Conservation (phyloP, 257 asterid species). For the Jasminum sambac region DNA sequence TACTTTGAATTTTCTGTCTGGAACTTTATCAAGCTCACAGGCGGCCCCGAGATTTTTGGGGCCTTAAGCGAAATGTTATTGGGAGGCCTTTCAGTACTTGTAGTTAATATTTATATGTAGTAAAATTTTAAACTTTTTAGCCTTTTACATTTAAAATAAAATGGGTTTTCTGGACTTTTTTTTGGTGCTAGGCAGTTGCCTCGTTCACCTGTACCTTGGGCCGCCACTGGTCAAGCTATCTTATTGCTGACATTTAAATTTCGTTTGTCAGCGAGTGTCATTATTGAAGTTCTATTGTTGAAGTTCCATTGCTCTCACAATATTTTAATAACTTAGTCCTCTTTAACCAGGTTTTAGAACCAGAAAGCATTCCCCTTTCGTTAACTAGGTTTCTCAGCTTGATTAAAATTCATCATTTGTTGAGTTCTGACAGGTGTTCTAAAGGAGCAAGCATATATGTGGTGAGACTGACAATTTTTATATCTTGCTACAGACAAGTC, state of each 20-base stretch:
- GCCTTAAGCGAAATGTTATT: too few species aligned
- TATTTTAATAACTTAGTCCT: not conserved
- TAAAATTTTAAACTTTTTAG: too few species aligned
- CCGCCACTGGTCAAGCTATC: too few species aligned
- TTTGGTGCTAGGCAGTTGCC: too few species aligned
- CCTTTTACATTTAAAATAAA: too few species aligned
- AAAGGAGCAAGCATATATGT: not conserved
- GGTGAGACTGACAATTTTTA: not conserved
- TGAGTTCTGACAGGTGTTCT: not conserved
- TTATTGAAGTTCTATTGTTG: not conserved
- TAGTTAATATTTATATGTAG: too few species aligned
- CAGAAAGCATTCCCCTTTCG: not conserved
- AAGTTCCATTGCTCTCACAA: not conserved
- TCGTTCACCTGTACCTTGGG: too few species aligned
- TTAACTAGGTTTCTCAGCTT: not conserved
- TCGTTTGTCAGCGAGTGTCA: not conserved
- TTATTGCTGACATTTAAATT: not conserved
- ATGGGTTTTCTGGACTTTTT: too few species aligned
- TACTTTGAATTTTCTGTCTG: slow-evolving; percentile 17
- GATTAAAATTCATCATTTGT: not conserved
- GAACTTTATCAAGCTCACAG: too few species aligned
- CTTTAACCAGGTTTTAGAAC: not conserved
- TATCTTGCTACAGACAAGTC: not conserved
- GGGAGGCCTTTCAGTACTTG: too few species aligned
- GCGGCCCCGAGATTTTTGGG: too few species aligned